These are phyloP conservation scores for Erigeron canadensis DNA, from an alignment of 129 eudicot species.

Conservation along the genomic window DNA sequence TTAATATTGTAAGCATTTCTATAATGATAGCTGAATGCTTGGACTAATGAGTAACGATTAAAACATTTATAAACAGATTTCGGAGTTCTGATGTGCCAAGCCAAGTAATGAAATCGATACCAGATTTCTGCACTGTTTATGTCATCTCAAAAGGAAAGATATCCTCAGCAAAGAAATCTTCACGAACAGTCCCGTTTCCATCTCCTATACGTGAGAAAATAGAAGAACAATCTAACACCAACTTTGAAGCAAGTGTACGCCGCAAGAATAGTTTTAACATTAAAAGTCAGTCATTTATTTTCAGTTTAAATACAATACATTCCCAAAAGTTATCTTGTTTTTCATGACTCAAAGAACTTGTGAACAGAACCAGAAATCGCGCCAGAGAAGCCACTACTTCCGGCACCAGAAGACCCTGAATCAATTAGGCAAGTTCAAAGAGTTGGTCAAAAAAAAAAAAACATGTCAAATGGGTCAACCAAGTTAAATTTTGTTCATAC, in stretches of 20 bases:
- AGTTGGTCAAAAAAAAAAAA: neutral
- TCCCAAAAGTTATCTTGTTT: neutral
- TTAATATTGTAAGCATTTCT: too few species aligned
- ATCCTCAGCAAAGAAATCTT: constrained; percentile 59
- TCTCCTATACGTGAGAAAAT: constrained; percentile 53
- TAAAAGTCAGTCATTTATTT: constrained; percentile 32
- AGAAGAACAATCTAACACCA: constrained; percentile 28
- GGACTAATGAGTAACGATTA: constrained; percentile 2
- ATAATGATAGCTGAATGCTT: neutral
- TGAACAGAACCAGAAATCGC: constrained; percentile 32
- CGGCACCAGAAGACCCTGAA: constrained; percentile 28
- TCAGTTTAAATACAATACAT: constrained; percentile 4
- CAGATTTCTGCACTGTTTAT: constrained; percentile 79
- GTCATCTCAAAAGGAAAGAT: constrained; percentile 76
- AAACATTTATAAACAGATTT: constrained; percentile 38
- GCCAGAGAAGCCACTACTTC: constrained; percentile 29
- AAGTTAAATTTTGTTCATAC: neutral
- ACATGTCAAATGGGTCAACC: neutral
- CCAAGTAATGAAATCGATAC: constrained; percentile 51
- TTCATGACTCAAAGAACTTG: constrained; percentile 23
- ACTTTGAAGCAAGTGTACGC: constrained; percentile 8
- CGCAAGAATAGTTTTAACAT: constrained; percentile 34
- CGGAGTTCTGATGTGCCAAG: constrained; percentile 60
- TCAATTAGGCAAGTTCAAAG: constrained; percentile 27
- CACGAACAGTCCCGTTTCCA: constrained; percentile 47